Evolutionary conservation across 768 basidiomycete species (phyloP), one percentile per base, ranked within the genome.

Genomic region (Xerocomellus amylosporus): DNA sequence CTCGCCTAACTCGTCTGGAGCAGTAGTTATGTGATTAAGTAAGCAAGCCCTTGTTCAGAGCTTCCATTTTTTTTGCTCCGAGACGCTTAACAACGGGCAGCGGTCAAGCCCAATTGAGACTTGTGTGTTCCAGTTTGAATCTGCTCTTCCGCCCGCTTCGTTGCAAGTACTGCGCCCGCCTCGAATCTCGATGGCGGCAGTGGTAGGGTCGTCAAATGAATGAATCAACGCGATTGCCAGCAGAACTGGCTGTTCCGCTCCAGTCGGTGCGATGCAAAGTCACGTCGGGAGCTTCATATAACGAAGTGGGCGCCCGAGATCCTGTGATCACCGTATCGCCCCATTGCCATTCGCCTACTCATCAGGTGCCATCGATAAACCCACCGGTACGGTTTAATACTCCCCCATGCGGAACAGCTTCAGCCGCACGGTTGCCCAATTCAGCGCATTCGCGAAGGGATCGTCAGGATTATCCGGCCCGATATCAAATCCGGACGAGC

Each of bases 391-490:
- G 54, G 60, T 53, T 68, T 68, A 60, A 65, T 68, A 61, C 60
- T 55, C 51, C 56, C 54, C 47, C 57, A 63, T 58, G 52, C 43
- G 58, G 61, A 67, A 48, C 40, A 57, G 10, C 45, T 55, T 54
- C 59, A 56, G 47, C 54, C 52, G 43, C 49, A 41, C 51, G 40
- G 30, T 53, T 65, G 59, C 56, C 65, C 51, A 58, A 61, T 58
- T 40, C 49, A 43, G 51, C 51, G 14, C 51, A 24, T 66, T 67
- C 67, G 64, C 61, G 65, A 67, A 65, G 69, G 54, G 68, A 69
- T 69, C 66, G 68, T 64, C 69, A 68, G 58, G 66, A 53, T 57
- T 54, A 58, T 39, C 59, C 68, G 65, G 68, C 13, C 68, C 68
- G 68, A 56, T 44, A 44, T 50, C 54, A 51, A 55, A 60, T 46